Evolutionary conservation across 768 basidiomycete species (phyloP), one percentile per base, ranked within the genome.

Genomic region (Mrakia blollopis): DNA sequence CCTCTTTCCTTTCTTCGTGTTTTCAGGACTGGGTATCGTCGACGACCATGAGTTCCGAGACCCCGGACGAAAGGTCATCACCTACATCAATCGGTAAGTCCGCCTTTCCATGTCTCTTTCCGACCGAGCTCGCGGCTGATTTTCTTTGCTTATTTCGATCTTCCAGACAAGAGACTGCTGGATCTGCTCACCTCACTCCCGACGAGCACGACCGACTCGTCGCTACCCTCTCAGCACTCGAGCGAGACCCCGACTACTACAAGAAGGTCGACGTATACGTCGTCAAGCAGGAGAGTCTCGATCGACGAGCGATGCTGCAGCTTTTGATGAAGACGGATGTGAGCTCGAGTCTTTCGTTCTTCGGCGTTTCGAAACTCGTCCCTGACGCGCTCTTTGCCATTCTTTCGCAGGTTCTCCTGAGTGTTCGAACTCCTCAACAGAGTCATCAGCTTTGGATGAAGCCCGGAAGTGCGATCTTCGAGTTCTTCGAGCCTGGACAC

Each of bases 361-460:
- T 30, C 63, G 16, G 18, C 18, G 0, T 11, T 10, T n/a, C 61
- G n/a, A 21, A 2, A 4, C 21, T 21, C 57, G 16, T 60, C 32
- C 16, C 63, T 65, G 63, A 65, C 63, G 1, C 32, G 32, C 28
- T 28, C 14, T 21, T 9, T 30, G 10, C 21, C 63, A 8, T 37
- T 18, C 21, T 35, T 7, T 32, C 28, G 23, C 35, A 65, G 63
- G 37, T 68, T 32, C 39, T 77, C 47, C 28, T 77, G 10, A 70
- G 71, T 62, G 76, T 77, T 23, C 76, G 72, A 25, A 70, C 70
- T 41, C 72, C 62, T 41, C 70, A 70, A 37, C 52, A 72, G 37
- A 77, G 70, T 44, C 61, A 77, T 70, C 70, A 63, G 63, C 44
- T 77, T 35, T 77, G 76, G 76, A 77, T 77, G 76, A 77, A 73